A percentile compares a stretch with the other conserved stretches of the same genome.
Evolutionary conservation across 106 monocot genomes (phyloP).

Genomic region (Dendrobium nobile): DNA sequence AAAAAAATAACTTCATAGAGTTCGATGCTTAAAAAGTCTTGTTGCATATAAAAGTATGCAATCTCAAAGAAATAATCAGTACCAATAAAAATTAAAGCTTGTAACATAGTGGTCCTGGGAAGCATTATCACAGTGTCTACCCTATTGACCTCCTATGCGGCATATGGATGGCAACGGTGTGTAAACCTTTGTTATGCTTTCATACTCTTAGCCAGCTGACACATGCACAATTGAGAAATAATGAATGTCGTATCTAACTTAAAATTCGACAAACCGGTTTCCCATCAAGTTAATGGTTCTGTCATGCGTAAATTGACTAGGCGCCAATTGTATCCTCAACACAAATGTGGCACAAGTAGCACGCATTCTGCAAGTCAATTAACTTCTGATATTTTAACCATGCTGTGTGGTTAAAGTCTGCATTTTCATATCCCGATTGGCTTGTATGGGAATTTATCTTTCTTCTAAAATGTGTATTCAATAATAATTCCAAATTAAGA

Average conservation of each 20-base stretch:
- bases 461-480: background rate
- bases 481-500: background rate
- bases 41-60: too few species aligned
- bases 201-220: background rate
- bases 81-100: too few species aligned
- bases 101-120: too few species aligned
- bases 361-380: too few species aligned
- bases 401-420: too few species aligned
- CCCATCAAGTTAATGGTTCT: too few species aligned
- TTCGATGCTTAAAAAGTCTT: too few species aligned
- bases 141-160: background rate
- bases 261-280: background rate
- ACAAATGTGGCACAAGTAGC: background rate
- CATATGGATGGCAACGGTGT: background rate
- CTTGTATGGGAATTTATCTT: background rate
- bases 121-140: too few species aligned
- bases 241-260: background rate
- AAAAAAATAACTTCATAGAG: too few species aligned
- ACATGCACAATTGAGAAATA: background rate
- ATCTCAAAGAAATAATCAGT: too few species aligned
- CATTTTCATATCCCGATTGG: background rate
- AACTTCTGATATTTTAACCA: too few species aligned
- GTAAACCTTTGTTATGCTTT: background rate
- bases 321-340: background rate
- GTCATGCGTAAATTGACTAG: background rate